Base-by-base conservation (phyloP, 202 grass and related monocot genomes). In the Dendrocalamus latiflorus region DNA sequence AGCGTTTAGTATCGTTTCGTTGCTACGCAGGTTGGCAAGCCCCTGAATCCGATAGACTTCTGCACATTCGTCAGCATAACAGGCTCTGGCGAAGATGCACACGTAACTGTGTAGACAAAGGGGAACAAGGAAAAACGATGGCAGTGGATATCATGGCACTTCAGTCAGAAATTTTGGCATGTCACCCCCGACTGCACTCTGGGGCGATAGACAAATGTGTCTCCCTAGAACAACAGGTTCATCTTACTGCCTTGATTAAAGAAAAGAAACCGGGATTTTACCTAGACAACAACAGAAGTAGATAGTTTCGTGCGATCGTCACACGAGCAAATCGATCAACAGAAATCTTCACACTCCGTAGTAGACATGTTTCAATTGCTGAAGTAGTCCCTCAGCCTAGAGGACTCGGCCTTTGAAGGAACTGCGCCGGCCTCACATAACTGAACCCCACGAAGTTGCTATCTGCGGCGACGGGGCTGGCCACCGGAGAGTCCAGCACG, bases 401-500 rank as follows among this genome's bases (percentile, higher is more conserved):
- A 74, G 89, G 95, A 70, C 91, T 95, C 1, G 89, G 92, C 82
- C 83, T 94, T 37, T 92, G 88, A 67, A 92, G 71, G 57, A 91
- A 94, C 0, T 88, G 75, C 6, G 74, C 54, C 3, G 90, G 92
- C 77, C 89, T 91, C 68, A 91, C 92, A 65, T 91, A 98, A 51
- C 86, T 91, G 87, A 98, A 98, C 45, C 95, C 92, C 65, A 86
- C 68, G 51, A 98, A 98, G 65, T 95, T 79, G 39, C 83, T 93
- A 42, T 86, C 87, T 54, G 82, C 87, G 17, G 90, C 80, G 17
- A 93, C 93, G 0, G 95, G 95, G 51, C 95, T 98, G 75, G 90
- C 90, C 24, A 85, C 91, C 1, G 95, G 95, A 56, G 95, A 98
- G 39, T 93, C 92, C 74, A 85, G 69, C 64, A 98, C 60, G 0